These are phyloP conservation scores for Hymenotorrendiella dingleyae DNA, from an alignment of 2,329 filamentous ascomycete species.

Conservation along the genomic window DNA sequence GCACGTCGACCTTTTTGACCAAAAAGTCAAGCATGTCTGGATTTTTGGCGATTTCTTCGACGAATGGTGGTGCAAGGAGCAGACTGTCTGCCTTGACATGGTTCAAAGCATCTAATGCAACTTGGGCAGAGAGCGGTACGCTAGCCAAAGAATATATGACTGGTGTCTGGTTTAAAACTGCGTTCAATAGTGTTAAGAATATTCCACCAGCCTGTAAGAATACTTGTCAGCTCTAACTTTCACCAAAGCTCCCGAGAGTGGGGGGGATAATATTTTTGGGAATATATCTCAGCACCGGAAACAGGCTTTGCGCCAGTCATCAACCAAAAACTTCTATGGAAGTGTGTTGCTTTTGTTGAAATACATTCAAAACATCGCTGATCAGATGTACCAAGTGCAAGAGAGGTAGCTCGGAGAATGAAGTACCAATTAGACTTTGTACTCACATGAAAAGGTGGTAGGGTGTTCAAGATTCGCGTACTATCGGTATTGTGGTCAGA, in stretches of 20 bases:
- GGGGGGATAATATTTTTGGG: too few species aligned
- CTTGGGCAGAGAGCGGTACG: neutral
- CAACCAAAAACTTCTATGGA: too few species aligned
- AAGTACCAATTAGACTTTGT: neutral
- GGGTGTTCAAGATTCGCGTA: neutral
- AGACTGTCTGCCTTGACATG: neutral
- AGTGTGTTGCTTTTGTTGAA: too few species aligned
- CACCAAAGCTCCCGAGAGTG: too few species aligned
- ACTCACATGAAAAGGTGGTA: neutral
- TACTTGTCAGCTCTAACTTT: neutral
- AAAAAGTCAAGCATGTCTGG: neutral
- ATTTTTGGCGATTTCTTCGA: slow-evolving; percentile 1
- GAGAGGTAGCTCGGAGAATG: too few species aligned
- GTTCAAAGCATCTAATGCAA: slow-evolving; percentile 1
- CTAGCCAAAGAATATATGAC: neutral
- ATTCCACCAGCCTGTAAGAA: neutral
- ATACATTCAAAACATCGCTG: too few species aligned
- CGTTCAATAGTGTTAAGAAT: neutral
- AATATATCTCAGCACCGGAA: too few species aligned
- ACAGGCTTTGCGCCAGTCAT: too few species aligned
- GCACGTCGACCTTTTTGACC: neutral
- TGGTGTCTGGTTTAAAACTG: slow-evolving; percentile 1
- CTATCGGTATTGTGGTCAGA: too few species aligned
- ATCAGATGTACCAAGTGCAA: too few species aligned
- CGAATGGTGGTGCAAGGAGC: neutral